Evolutionary conservation across 257 asterid species (phyloP).

Genomic region (Agastache rugosa): DNA sequence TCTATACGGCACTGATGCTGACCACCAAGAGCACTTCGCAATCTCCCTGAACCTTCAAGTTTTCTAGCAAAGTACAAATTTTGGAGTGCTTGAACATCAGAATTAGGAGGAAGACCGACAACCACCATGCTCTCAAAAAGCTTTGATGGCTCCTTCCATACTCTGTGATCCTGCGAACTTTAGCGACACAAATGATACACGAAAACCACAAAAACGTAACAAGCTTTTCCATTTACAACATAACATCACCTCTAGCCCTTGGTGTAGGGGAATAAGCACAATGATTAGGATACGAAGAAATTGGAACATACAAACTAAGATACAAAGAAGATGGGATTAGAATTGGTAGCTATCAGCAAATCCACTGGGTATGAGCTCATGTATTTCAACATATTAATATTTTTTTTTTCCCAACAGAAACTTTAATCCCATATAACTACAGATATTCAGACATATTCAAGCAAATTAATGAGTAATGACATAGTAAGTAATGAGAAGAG

Average conservation of each 20-base stretch:
- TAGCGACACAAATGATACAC: slow-evolving; percentile 43
- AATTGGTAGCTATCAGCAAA: slow-evolving; percentile 15
- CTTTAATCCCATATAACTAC: not conserved
- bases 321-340: not conserved
- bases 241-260: slow-evolving; percentile 4
- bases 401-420: slow-evolving; percentile 20
- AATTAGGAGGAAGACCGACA: slow-evolving; percentile 91
- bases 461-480: slow-evolving; percentile 25
- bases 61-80: slow-evolving; percentile 79
- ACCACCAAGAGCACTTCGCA: slow-evolving; percentile 75
- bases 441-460: slow-evolving; percentile 10
- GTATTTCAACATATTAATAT: slow-evolving; percentile 13
- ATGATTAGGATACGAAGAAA: slow-evolving; percentile 15
- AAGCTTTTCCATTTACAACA: slow-evolving; percentile 10
- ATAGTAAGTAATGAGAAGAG: slow-evolving; percentile 35
- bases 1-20: slow-evolving; percentile 84
- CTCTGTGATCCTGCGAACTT: slow-evolving; percentile 84
- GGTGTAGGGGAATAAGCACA: slow-evolving; percentile 6
- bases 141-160: slow-evolving; percentile 88
- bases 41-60: slow-evolving; percentile 85
- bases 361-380: slow-evolving; percentile 11
- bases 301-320: not conserved
- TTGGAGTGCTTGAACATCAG: slow-evolving; percentile 92
- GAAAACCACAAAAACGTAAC: slow-evolving; percentile 40
- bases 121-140: slow-evolving; percentile 97